Evolutionary conservation across 495 filamentous ascomycete species (phyloP).

Genomic region (Hapsidospora chrysogenum): DNA sequence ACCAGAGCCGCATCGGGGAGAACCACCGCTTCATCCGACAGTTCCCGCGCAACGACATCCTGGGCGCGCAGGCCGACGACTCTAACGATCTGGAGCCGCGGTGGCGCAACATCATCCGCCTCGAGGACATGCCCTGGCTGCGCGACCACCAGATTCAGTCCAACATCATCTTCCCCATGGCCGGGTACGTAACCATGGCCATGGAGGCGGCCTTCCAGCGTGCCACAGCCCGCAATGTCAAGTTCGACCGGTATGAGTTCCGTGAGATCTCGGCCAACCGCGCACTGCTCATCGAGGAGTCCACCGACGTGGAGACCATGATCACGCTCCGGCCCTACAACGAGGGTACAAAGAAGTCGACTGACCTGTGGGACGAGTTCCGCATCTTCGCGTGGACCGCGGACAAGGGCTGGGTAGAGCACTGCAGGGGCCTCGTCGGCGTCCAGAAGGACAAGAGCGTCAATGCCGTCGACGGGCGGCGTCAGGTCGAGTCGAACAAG

Average conservation of each 20-base stretch:
- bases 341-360: slow-evolving; percentile 18
- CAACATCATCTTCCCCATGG: slow-evolving; percentile 33
- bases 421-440: slow-evolving; percentile 16
- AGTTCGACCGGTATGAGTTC: no score
- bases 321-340: slow-evolving; percentile 22
- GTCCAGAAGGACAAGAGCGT: slow-evolving; percentile 11
- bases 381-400: slow-evolving; percentile 16
- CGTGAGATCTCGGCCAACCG: slow-evolving; percentile 22
- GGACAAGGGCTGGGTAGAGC: slow-evolving; percentile 20
- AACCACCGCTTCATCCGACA: slow-evolving; percentile 28
- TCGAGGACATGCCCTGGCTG: slow-evolving; percentile 29
- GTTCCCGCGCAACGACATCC: slow-evolving; percentile 29
- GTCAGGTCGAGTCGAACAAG: neutral
- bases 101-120: slow-evolving; percentile 26
- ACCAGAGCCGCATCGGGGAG: slow-evolving; percentile 18
- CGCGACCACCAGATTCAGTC: slow-evolving; percentile 22
- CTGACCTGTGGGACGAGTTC: slow-evolving; percentile 25
- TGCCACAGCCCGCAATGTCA: no score
- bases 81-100: slow-evolving; percentile 24
- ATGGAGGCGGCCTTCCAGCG: slow-evolving; percentile 34
- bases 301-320: slow-evolving; percentile 18
- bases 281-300: slow-evolving; percentile 28
- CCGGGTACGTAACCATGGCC: slow-evolving; percentile 32
- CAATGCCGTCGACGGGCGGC: slow-evolving; percentile 3
- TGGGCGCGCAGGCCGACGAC: slow-evolving; percentile 30